Evolutionary conservation across 2,329 filamentous ascomycete genomes (phyloP).

Genomic region (Pseudogymnoascus sp.): DNA sequence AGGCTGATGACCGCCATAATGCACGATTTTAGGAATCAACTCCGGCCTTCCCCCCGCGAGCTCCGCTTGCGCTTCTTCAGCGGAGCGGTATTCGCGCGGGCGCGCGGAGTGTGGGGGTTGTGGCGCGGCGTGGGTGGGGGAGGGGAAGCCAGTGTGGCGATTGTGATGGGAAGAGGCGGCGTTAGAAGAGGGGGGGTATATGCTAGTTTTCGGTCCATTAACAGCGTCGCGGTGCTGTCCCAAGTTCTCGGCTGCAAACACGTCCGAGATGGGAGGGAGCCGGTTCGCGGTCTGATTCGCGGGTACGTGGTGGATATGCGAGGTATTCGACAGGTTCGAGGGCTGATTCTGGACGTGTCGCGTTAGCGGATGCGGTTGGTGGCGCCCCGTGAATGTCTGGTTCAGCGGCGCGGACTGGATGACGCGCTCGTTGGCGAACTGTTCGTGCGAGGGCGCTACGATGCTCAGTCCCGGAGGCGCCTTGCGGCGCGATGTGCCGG

Average conservation of each 20-base stretch:
- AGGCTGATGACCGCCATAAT: slow-evolving; percentile 90
- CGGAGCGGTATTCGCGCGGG: slow-evolving; percentile 82
- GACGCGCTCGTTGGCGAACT: slow-evolving; percentile 87
- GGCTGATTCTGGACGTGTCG: slow-evolving; percentile 74
- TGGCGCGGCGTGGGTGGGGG: slow-evolving; percentile 60
- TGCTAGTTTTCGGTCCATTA: background rate
- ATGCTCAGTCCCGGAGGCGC: slow-evolving; percentile 87
- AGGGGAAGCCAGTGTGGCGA: slow-evolving; percentile 58
- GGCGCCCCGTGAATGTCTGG: slow-evolving; percentile 87
- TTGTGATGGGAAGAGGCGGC: slow-evolving; percentile 49
- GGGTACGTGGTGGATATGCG: slow-evolving; percentile 83
- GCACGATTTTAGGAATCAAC: slow-evolving; percentile 82
- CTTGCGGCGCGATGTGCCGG: slow-evolving; percentile 65
- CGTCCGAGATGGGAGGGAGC: slow-evolving; percentile 86
- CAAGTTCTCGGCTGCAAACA: slow-evolving; percentile 73
- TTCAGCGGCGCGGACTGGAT: slow-evolving; percentile 94
- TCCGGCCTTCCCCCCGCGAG: slow-evolving; percentile 88
- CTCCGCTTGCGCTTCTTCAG: slow-evolving; percentile 88
- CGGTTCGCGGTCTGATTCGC: slow-evolving; percentile 86
- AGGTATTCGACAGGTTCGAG: slow-evolving; percentile 72
- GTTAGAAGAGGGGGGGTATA: slow-evolving; percentile 18
- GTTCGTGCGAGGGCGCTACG: slow-evolving; percentile 83
- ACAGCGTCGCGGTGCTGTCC: slow-evolving; percentile 47
- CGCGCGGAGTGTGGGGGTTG: slow-evolving; percentile 50
- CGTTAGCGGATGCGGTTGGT: slow-evolving; percentile 66